Evolutionary conservation across 257 asterid species (phyloP).

Genomic region (Ilex aquifolium): DNA sequence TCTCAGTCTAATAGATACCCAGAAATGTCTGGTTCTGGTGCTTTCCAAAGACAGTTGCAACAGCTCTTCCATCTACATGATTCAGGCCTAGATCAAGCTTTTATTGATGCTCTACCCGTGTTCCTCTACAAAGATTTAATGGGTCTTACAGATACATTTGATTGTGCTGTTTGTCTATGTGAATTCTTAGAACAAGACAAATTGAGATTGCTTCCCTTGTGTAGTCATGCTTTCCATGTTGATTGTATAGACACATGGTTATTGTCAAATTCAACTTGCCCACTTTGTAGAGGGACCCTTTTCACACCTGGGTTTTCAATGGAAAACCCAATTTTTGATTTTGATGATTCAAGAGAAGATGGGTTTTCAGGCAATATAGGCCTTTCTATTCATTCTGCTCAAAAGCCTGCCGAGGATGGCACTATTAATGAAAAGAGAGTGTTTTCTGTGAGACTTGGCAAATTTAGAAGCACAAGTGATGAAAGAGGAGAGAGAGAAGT

Average conservation of each 20-base stretch:
- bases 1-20: constrained; percentile 31
- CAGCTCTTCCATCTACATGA: constrained; percentile 82
- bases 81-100: constrained; percentile 76
- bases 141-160: constrained; percentile 78
- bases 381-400: constrained; percentile 14
- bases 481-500: constrained; percentile 25
- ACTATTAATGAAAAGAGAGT: constrained; percentile 58
- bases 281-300: constrained; percentile 66
- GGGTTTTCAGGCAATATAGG: constrained; percentile 24
- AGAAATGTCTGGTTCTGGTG: constrained; percentile 44
- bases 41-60: constrained; percentile 72
- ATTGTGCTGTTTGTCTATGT: constrained; percentile 85
- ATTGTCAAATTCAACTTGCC: constrained; percentile 78
- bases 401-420: constrained; percentile 31
- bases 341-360: constrained; percentile 49
- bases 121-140: constrained; percentile 64
- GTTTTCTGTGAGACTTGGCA: constrained; percentile 84
- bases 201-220: constrained; percentile 66
- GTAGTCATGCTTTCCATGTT: constrained; percentile 90
- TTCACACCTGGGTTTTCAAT: constrained; percentile 10
- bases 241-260: constrained; percentile 91
- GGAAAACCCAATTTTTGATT: constrained; percentile 54
- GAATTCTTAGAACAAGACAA: constrained; percentile 66
- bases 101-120: constrained; percentile 77
- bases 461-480: constrained; percentile 36